A percentile compares a stretch with the other conserved stretches of the same genome.
Evolutionary conservation across 805 yeast genomes (phyloP).

Genomic region (Komagataella populi): DNA sequence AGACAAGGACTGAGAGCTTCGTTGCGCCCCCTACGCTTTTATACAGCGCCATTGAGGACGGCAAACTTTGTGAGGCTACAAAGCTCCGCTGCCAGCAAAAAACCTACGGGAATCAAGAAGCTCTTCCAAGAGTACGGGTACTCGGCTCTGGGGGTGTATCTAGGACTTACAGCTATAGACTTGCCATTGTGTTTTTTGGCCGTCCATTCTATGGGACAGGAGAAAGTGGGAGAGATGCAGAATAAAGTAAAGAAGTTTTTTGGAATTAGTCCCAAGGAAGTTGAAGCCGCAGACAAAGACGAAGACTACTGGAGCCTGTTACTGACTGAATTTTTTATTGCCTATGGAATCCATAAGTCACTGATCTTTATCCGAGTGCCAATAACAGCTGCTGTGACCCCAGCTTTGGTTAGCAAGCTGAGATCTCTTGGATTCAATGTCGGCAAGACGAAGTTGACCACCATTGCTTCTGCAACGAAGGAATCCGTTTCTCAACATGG

Average conservation of each 20-base stretch:
- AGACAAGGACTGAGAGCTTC: neutral
- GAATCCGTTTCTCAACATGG: slow-evolving; percentile 13
- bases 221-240: slow-evolving; percentile 56
- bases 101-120: slow-evolving; percentile 39
- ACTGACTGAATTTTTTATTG: slow-evolving; percentile 77
- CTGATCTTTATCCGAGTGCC: slow-evolving; percentile 78
- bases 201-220: slow-evolving; percentile 84
- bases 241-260: slow-evolving; percentile 41
- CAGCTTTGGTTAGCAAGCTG: slow-evolving; percentile 52
- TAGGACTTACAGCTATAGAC: slow-evolving; percentile 62
- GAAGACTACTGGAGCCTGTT: slow-evolving; percentile 16
- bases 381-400: slow-evolving; percentile 84
- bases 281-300: slow-evolving; percentile 7
- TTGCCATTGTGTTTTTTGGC: slow-evolving; percentile 69
- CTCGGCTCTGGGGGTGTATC: slow-evolving; percentile 78
- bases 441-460: slow-evolving; percentile 34
- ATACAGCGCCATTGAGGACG: neutral
- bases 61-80: neutral
- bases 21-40: neutral
- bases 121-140: slow-evolving; percentile 81
- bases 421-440: slow-evolving; percentile 72
- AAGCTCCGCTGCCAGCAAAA: slow-evolving; percentile 8
- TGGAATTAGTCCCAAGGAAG: slow-evolving; percentile 38
- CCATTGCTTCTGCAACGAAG: slow-evolving; percentile 21
- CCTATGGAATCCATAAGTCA: slow-evolving; percentile 88